Evolutionary conservation across 2,329 filamentous ascomycete genomes (phyloP).

Genomic region (Daldinia sp.): DNA sequence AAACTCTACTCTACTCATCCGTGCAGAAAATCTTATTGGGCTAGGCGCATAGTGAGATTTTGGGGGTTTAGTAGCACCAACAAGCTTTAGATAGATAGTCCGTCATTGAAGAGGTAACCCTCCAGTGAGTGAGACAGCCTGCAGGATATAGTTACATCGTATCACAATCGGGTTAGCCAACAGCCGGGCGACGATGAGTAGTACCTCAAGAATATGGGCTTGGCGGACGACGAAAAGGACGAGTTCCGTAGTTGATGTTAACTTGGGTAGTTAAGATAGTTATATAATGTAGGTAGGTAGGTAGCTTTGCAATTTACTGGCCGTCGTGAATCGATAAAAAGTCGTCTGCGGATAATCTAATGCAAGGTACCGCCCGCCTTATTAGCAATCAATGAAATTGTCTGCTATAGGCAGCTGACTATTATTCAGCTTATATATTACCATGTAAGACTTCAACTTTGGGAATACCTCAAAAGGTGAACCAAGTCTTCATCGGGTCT

Average conservation of each 20-base stretch:
- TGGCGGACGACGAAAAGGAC: slow-evolving; percentile 11
- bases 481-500: background rate
- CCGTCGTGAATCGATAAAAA: background rate
- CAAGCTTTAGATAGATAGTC: slow-evolving; percentile 10
- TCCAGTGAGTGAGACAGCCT: slow-evolving; percentile 32
- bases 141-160: slow-evolving; percentile 36
- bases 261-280: background rate
- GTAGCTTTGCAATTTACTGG: background rate
- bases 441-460: background rate
- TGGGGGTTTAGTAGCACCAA: slow-evolving; percentile 36
- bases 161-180: slow-evolving; percentile 17
- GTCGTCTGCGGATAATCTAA: background rate
- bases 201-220: slow-evolving; percentile 15
- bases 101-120: background rate
- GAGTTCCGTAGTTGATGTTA: slow-evolving; percentile 5
- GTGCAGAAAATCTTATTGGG: slow-evolving; percentile 31
- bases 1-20: slow-evolving; percentile 7
- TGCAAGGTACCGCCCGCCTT: slow-evolving; percentile 7
- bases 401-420: background rate
- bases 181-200: background rate
- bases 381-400: background rate
- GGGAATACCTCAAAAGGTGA: background rate
- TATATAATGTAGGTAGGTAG: background rate
- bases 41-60: slow-evolving; percentile 34
- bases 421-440: slow-evolving; percentile 9